Evolutionary conservation across 148 eudicot genomes (phyloP).

Genomic region (Vaccinium darrowii): DNA sequence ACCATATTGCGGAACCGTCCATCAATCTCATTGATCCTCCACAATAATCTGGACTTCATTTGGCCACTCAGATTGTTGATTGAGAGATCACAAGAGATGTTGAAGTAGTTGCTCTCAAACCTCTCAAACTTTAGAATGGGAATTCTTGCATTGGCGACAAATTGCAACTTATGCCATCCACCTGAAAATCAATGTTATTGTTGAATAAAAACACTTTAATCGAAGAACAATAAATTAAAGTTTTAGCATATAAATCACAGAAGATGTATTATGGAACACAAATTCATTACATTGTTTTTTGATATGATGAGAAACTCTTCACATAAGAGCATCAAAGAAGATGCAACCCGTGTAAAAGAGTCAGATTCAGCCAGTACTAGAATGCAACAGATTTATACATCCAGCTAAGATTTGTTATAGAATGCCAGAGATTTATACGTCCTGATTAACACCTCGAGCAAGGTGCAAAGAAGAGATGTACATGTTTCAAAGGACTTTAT

Average conservation of each 20-base stretch:
- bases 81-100: constrained; percentile 89
- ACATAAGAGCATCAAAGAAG: background rate
- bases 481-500: background rate
- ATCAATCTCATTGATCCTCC: constrained; percentile 83
- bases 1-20: constrained; percentile 85
- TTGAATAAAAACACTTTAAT: background rate
- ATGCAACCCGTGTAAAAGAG: background rate
- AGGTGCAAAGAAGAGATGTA: background rate
- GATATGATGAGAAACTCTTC: background rate
- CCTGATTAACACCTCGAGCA: background rate
- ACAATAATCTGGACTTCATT: constrained; percentile 85
- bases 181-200: constrained; percentile 41
- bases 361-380: background rate
- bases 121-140: constrained; percentile 76
- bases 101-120: constrained; percentile 45
- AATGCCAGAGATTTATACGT: background rate
- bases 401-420: background rate
- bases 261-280: background rate
- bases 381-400: background rate
- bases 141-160: constrained; percentile 73
- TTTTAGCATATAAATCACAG: background rate
- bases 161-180: constrained; percentile 56
- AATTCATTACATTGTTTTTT: background rate
- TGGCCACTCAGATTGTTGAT: constrained; percentile 78
- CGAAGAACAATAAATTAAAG: constrained; percentile 13